Base-by-base conservation (phyloP, 2,329 filamentous ascomycete genomes). In the Epichloe sp. region DNA sequence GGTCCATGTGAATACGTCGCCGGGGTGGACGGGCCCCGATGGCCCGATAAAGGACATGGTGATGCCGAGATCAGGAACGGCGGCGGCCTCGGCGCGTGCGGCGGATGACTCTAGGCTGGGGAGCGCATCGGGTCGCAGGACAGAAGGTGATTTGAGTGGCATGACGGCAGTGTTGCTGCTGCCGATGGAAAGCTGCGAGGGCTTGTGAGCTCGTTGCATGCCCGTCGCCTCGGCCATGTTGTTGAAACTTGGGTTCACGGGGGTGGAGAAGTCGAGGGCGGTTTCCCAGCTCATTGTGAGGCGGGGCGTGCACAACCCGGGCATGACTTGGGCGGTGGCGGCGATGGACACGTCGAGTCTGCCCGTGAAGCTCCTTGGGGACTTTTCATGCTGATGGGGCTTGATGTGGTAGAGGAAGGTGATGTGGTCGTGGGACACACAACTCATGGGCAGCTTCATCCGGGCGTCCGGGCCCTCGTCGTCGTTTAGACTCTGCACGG, bases 11-110 rank as follows among this genome's bases (percentile, higher is more conserved):
- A 93, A 89, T 47, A 81, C 72, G 44, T 86, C 75, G 38, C 84
- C 84, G 0, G 81, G 76, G 52, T 71, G 73, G 23, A 87, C 72
- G 49, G 75, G 71, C 21, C 67, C 60, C 12, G 65, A 54, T 36
- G 85, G 84, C 0, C 78, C 81, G 5, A 77, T 78, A 61, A 93
- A 83, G 41, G 84, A 88, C 68, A 91, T 80, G 37, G 83, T 87
- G 52, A 91, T 78, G 53, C 85, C 85, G 48, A 86, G 78, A 53
- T 84, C 77, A 3, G 76, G 75, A 40, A 79, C 63, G 48, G 70
- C 23, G 23, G 23, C 59, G 45, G 71, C 65, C 47, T 78, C 75
- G 37, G 65, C 66, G 56, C 66, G 69, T 51, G 64, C 63, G 45
- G 71, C 70, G 51, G 76, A 67, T 26, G 79, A 74, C 58, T 83